Conservation (phyloP, 148 eudicot species). For the Drosera capensis region DNA sequence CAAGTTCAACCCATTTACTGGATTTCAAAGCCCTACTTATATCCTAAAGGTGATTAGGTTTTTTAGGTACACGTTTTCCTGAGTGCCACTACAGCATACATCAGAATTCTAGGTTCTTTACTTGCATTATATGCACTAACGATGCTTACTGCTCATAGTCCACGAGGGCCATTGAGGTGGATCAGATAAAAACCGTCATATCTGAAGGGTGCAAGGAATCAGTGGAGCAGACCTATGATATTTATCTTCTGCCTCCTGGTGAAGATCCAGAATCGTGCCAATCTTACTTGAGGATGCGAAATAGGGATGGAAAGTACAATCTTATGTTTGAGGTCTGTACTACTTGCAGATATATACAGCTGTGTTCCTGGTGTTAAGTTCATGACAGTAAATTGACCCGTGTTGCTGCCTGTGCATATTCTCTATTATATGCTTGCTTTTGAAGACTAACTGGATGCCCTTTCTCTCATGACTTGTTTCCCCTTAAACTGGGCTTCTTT, state of each 20-base stretch:
- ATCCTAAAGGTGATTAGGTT: conserved; percentile 52
- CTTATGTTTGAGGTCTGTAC: conserved; percentile 97
- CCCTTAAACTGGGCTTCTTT: no score
- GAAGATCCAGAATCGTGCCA: conserved; percentile 99
- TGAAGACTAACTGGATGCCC: no score
- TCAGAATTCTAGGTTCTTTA: no score
- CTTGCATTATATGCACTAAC: conserved; percentile 17
- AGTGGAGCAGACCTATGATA: conserved; percentile 86
- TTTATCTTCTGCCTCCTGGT: conserved; percentile 92
- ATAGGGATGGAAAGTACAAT: conserved; percentile 88
- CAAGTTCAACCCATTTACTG: conserved; percentile 83
- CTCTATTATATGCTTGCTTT: no score
- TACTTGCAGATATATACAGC: no score
- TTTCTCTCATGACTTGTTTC: no score
- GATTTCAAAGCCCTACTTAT: conserved; percentile 92
- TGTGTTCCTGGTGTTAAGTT: no score
- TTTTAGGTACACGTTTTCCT: no score
- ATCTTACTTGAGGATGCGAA: conserved; percentile 95
- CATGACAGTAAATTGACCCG: no score
- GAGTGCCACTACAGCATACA: no score
- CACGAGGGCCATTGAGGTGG: conserved; percentile 40
- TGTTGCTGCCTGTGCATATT: no score
- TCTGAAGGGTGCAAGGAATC: conserved; percentile 45
- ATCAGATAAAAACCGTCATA: conserved; percentile 67
- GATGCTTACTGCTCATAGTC: conserved; percentile 54